These are phyloP conservation scores for Bolboschoenoplectus hybrid DNA, from an alignment of 202 grass and related monocot species.

Conservation along the genomic window DNA sequence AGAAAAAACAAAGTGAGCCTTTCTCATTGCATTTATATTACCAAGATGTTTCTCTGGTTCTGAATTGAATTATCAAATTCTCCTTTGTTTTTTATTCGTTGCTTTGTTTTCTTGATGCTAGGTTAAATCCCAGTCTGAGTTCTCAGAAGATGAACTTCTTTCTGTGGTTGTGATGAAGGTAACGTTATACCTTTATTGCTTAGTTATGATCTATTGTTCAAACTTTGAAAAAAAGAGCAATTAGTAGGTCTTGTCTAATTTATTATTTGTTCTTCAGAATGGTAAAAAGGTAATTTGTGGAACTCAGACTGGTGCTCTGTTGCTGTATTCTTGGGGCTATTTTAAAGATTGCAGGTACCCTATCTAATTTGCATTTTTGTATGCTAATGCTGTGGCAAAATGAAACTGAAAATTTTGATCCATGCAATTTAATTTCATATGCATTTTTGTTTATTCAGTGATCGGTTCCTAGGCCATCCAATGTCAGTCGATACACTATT, in stretches of 20 bases:
- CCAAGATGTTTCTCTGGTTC: slow-evolving; percentile 19
- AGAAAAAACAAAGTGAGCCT: slow-evolving; percentile 79
- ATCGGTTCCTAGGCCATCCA: slow-evolving; percentile 83
- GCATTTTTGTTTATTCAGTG: slow-evolving; percentile 48
- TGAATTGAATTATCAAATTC: slow-evolving; percentile 3
- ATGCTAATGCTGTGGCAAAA: background rate
- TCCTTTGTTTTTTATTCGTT: slow-evolving; percentile 31
- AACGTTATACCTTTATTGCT: slow-evolving; percentile 5
- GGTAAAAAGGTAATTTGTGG: slow-evolving; percentile 89
- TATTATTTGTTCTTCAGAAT: slow-evolving; percentile 53
- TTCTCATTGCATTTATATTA: slow-evolving; percentile 19
- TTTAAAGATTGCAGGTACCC: slow-evolving; percentile 94
- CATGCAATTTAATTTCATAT: slow-evolving; percentile 25
- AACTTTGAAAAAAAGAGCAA: background rate
- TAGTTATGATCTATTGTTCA: slow-evolving; percentile 3
- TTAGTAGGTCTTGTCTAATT: slow-evolving; percentile 18
- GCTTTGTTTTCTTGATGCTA: slow-evolving; percentile 45
- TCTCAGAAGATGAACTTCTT: slow-evolving; percentile 94
- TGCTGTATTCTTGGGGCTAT: slow-evolving; percentile 92
- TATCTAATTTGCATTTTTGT: slow-evolving; percentile 24
- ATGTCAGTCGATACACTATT: slow-evolving; percentile 82
- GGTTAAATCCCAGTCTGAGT: slow-evolving; percentile 84
- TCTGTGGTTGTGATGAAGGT: slow-evolving; percentile 94
- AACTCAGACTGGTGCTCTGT: slow-evolving; percentile 77
- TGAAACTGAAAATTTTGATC: slow-evolving; percentile 17